Evolutionary conservation across 805 yeast species (phyloP).

Genomic region (Pichia rugopelliculosa): DNA sequence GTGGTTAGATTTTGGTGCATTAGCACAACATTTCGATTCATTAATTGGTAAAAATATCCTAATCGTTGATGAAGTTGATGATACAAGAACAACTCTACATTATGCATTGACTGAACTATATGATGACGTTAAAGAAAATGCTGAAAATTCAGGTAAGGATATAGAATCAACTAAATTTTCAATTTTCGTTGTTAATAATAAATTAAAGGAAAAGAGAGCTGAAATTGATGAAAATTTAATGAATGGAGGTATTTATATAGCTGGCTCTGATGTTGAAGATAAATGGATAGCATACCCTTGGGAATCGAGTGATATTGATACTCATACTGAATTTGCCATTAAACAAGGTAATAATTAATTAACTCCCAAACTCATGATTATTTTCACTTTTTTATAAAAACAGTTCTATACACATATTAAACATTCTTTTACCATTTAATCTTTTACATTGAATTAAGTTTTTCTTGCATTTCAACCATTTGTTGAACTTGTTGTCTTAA

Average conservation of each 20-base stretch:
- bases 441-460: slow-evolving; percentile 7
- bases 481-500: slow-evolving; percentile 81
- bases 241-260: slow-evolving; percentile 57
- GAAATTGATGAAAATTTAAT: slow-evolving; percentile 57
- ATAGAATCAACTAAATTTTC: slow-evolving; percentile 60
- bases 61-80: slow-evolving; percentile 88
- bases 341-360: slow-evolving; percentile 52
- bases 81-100: slow-evolving; percentile 82
- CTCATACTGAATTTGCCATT: slow-evolving; percentile 58
- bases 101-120: slow-evolving; percentile 74
- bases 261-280: slow-evolving; percentile 70
- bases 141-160: slow-evolving; percentile 49
- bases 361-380: background rate
- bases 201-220: slow-evolving; percentile 74
- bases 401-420: background rate
- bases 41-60: slow-evolving; percentile 74
- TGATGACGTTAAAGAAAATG: slow-evolving; percentile 56
- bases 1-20: slow-evolving; percentile 79
- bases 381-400: background rate
- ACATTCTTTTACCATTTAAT: background rate
- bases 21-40: slow-evolving; percentile 61
- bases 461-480: slow-evolving; percentile 56
- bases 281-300: slow-evolving; percentile 87
- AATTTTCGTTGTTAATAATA: slow-evolving; percentile 78
- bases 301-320: slow-evolving; percentile 79